These are phyloP conservation scores for Blepharisma japonicum DNA, from an alignment of 73 alveolate species.

Conservation along the genomic window DNA sequence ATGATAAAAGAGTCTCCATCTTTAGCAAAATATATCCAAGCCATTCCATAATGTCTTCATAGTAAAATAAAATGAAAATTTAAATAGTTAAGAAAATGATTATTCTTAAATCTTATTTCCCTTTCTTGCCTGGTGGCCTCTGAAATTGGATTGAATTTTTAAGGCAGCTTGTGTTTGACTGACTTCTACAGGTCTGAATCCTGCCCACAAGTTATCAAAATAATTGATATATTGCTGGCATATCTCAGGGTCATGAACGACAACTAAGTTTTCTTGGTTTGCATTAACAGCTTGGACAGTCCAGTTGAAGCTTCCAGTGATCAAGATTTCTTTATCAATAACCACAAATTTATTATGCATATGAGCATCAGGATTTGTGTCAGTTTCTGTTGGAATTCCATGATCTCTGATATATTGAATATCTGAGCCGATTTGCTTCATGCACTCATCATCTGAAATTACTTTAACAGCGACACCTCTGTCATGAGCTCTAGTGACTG, in stretches of 20 bases:
- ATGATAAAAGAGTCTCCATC: too few relatives aligned
- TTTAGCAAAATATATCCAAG: too few relatives aligned
- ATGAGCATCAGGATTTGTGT: constrained; percentile 74
- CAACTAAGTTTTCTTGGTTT: constrained; percentile 51
- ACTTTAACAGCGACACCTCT: constrained; percentile 80
- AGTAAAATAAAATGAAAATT: too few relatives aligned
- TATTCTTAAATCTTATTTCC: not conserved
- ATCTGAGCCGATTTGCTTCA: constrained; percentile 77
- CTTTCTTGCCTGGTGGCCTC: constrained; percentile 10
- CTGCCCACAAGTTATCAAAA: constrained; percentile 4
- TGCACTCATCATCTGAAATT: constrained; percentile 94
- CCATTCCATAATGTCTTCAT: too few relatives aligned
- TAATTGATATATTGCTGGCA: constrained; percentile 1
- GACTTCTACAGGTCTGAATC: constrained; percentile 24
- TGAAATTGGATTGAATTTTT: not conserved
- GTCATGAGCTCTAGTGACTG: constrained; percentile 70
- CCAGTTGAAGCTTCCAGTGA: constrained; percentile 94
- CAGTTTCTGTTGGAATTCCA: constrained; percentile 91
- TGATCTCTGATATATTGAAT: constrained; percentile 62
- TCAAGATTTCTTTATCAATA: constrained; percentile 82
- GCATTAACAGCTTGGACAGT: constrained; percentile 44
- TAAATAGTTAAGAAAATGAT: too few relatives aligned
- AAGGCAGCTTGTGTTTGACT: not conserved
- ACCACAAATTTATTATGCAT: constrained; percentile 97
- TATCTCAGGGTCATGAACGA: constrained; percentile 34